phyloP scores from a whole-genome alignment of 1,284 basidiomycete species.

The Tremellales sp. region DNA sequence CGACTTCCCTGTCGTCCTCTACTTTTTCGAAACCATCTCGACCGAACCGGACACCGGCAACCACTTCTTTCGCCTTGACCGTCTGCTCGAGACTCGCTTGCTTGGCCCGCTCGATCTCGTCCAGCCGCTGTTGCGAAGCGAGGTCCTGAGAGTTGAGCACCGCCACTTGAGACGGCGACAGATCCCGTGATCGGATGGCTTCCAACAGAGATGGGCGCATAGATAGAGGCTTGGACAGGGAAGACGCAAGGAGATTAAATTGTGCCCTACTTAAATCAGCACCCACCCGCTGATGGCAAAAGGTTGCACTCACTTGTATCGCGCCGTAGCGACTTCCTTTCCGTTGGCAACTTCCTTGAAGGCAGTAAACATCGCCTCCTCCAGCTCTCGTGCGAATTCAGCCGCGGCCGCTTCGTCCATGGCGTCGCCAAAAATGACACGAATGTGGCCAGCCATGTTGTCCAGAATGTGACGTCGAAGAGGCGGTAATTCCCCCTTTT shows the following conservation, averaged over 20 bases:
- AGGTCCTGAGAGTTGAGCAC: constrained; percentile 33
- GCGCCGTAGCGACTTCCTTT: constrained; percentile 33
- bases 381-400: constrained; percentile 27
- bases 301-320: constrained; percentile 39
- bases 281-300: neutral
- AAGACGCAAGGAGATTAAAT: constrained; percentile 35
- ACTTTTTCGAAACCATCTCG: constrained; percentile 41
- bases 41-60: constrained; percentile 25
- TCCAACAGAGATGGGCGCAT: constrained; percentile 23
- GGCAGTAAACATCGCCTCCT: constrained; percentile 27
- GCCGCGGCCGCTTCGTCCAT: constrained; percentile 18
- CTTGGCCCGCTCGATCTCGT: constrained; percentile 31
- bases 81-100: constrained; percentile 33
- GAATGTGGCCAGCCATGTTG: constrained; percentile 24
- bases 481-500: constrained; percentile 20
- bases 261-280: constrained; percentile 24
- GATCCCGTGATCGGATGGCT: constrained; percentile 16
- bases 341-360: constrained; percentile 36
- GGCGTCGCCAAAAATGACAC: constrained; percentile 24
- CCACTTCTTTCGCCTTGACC: constrained; percentile 29
- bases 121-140: constrained; percentile 34
- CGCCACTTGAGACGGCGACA: constrained; percentile 32
- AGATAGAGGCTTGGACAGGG: constrained; percentile 29
- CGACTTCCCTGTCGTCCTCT: constrained; percentile 26
- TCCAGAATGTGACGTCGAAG: constrained; percentile 35